phyloP scores from a whole-genome alignment of 2,329 filamentous ascomycete genomes.

The Venturia aucupariae region DNA sequence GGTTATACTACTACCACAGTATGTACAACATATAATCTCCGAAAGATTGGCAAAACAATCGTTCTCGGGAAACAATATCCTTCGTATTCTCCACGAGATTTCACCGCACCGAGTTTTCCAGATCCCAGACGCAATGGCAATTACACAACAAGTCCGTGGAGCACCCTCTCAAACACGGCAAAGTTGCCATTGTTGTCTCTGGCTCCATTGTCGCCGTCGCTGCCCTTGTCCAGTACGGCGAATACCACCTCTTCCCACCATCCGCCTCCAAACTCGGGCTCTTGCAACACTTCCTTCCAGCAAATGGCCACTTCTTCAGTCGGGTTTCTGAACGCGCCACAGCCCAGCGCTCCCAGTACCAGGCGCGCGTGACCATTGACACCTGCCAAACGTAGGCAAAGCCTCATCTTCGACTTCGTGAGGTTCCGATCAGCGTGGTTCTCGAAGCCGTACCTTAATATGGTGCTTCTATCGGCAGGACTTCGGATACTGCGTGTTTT shows the following conservation, averaged over 20 bases:
- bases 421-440: conserved; percentile 36
- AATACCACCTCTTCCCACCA: conserved; percentile 60
- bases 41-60: too few species aligned
- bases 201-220: conserved; percentile 19
- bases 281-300: conserved; percentile 52
- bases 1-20: too few species aligned
- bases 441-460: conserved; percentile 17
- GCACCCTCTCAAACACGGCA: conserved; percentile 34
- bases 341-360: conserved; percentile 60
- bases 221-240: conserved; percentile 44
- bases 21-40: too few species aligned
- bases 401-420: conserved; percentile 55
- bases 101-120: too few species aligned
- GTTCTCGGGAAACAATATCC: too few species aligned
- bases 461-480: neutral
- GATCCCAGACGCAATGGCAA: neutral
- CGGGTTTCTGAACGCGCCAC: conserved; percentile 58
- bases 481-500: neutral
- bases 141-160: conserved; percentile 14
- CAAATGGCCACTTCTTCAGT: conserved; percentile 51
- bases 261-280: conserved; percentile 50
- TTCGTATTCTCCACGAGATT: too few species aligned
- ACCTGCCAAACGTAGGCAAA: conserved; percentile 52
- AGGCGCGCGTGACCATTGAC: conserved; percentile 46
- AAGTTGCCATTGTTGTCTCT: conserved; percentile 39